phyloP scores from a whole-genome alignment of 805 yeast species.

The Yarrowia osloensis region DNA sequence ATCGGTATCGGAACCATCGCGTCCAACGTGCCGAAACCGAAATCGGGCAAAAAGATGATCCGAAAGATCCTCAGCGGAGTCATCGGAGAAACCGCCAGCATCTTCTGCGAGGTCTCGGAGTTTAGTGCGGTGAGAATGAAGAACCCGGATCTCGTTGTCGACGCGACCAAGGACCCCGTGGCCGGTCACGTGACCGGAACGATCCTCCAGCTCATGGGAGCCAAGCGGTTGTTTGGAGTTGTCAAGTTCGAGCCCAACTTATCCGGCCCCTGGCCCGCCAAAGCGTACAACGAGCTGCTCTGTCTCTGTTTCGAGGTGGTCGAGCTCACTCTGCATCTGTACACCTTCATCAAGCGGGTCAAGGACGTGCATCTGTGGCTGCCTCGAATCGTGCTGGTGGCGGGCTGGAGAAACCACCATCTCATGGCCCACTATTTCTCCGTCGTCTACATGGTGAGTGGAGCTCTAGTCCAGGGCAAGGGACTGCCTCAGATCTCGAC shows the following conservation, averaged over 20 bases:
- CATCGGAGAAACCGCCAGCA: slow-evolving; percentile 37
- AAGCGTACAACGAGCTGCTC: slow-evolving; percentile 39
- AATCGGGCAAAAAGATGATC: slow-evolving; percentile 41
- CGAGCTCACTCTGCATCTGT: slow-evolving; percentile 37
- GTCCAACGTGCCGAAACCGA: slow-evolving; percentile 40
- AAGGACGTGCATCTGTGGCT: slow-evolving; percentile 36
- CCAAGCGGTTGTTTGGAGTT: background rate
- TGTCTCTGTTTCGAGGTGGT: slow-evolving; percentile 31
- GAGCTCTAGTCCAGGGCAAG: slow-evolving; percentile 37
- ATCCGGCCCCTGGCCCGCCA: slow-evolving; percentile 42
- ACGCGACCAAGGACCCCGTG: slow-evolving; percentile 36
- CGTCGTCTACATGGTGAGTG: slow-evolving; percentile 40
- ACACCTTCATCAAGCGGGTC: slow-evolving; percentile 38
- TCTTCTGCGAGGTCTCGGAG: slow-evolving; percentile 40
- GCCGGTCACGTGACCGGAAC: slow-evolving; percentile 32
- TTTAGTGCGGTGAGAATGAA: slow-evolving; percentile 39
- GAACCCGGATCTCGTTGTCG: slow-evolving; percentile 36
- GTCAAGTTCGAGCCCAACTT: slow-evolving; percentile 41
- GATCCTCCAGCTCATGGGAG: slow-evolving; percentile 32
- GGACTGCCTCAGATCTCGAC: slow-evolving; percentile 9
- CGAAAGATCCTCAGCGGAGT: slow-evolving; percentile 38
- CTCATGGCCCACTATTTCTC: slow-evolving; percentile 40
- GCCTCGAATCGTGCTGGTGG: slow-evolving; percentile 34
- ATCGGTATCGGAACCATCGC: slow-evolving; percentile 40
- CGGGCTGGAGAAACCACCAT: slow-evolving; percentile 42